Evolutionary conservation across 1,139 yeast species (phyloP).

Genomic region (Protomyces pachydermus): DNA sequence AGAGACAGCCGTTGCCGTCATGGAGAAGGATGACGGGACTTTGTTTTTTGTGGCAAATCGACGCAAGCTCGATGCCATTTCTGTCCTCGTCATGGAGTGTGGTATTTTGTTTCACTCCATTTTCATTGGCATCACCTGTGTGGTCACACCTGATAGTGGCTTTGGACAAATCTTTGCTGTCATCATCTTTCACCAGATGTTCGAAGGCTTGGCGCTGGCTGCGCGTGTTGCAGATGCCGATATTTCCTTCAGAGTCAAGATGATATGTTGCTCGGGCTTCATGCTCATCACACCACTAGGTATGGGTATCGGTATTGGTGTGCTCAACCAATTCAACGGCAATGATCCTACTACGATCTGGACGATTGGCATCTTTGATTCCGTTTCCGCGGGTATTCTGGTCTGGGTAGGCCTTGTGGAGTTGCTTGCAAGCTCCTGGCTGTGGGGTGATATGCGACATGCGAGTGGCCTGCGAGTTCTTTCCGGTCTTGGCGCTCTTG

Average conservation of each 20-base stretch:
- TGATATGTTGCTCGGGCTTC: constrained; percentile 56
- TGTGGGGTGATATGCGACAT: constrained; percentile 49
- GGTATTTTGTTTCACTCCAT: constrained; percentile 80
- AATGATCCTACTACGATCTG: constrained; percentile 58
- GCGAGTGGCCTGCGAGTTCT: constrained; percentile 14
- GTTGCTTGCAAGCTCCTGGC: constrained; percentile 81
- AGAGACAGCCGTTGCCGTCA: background rate
- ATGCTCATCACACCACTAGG: constrained; percentile 78
- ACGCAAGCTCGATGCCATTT: constrained; percentile 18
- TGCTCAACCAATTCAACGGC: constrained; percentile 55
- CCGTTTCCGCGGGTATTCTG: constrained; percentile 80
- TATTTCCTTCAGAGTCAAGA: constrained; percentile 47
- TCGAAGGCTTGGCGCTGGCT: constrained; percentile 90
- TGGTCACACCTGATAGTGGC: constrained; percentile 62
- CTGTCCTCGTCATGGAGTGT: constrained; percentile 54
- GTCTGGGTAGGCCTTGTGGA: constrained; percentile 83
- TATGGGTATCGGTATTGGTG: constrained; percentile 81
- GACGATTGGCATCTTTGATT: constrained; percentile 72
- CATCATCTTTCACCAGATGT: constrained; percentile 81
- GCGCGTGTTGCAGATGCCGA: constrained; percentile 66
- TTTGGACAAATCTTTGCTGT: constrained; percentile 73
- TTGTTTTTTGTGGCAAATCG: background rate
- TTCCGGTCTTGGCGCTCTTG: constrained; percentile 26
- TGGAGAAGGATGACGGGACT: background rate
- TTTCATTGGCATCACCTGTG: constrained; percentile 68